These are phyloP conservation scores for Neltuma alba DNA, from an alignment of 306 rosid genomes.

Conservation along the genomic window DNA sequence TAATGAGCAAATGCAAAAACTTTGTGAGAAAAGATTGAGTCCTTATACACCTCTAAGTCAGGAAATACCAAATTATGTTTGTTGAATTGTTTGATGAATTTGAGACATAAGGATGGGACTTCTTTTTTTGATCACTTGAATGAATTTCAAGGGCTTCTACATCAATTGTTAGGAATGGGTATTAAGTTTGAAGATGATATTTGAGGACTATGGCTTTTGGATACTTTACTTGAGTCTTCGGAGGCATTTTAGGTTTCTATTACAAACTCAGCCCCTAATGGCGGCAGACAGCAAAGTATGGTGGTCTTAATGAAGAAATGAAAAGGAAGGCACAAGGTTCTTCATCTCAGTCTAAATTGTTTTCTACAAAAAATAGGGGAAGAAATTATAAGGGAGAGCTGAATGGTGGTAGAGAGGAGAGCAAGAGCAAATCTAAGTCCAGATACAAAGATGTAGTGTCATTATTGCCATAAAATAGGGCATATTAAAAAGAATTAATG, in stretches of 20 bases:
- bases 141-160: background rate
- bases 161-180: background rate
- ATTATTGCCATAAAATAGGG: no score
- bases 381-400: no score
- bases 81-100: no score
- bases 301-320: no score
- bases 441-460: no score
- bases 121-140: background rate
- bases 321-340: no score
- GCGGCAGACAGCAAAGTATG: background rate
- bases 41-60: background rate
- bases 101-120: background rate
- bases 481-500: no score
- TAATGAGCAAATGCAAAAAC: background rate
- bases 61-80: background rate
- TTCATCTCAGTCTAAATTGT: no score
- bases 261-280: background rate
- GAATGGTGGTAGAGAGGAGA: no score
- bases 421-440: no score
- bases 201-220: background rate
- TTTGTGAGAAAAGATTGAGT: background rate
- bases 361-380: no score
- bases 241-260: background rate
- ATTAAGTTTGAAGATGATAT: background rate
- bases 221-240: background rate